Conservation (phyloP, 768 basidiomycete genomes). For the Psilocybe cubensis region DNA sequence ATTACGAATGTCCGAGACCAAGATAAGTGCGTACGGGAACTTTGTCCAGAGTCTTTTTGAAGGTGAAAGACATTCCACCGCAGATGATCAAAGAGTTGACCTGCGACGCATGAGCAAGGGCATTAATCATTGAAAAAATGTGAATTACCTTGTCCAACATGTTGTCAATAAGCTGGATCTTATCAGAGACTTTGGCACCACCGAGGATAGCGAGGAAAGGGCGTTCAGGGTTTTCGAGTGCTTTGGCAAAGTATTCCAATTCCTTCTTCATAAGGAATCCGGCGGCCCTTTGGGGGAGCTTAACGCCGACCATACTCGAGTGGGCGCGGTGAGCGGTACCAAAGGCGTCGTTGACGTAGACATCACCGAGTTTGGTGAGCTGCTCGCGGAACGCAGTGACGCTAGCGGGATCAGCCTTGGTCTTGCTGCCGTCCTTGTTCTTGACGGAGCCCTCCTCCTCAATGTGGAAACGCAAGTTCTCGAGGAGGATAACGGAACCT, state of each 20-base stretch:
- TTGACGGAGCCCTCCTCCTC: conserved; percentile 96
- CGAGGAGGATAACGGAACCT: conserved; percentile 86
- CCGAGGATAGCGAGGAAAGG: conserved; percentile 99
- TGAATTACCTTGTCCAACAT: conserved; percentile 89
- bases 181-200: conserved; percentile 98
- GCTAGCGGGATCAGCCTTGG: conserved; percentile 84
- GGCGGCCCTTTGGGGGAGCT: conserved; percentile 89
- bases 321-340: conserved; percentile 98
- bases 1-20: conserved; percentile 2
- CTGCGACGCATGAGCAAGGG: conserved; percentile 37
- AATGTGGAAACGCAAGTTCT: conserved; percentile 98
- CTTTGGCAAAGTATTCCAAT: conserved; percentile 98
- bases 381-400: conserved; percentile 85
- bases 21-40: conserved; percentile 54
- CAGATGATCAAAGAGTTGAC: conserved; percentile 96
- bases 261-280: conserved; percentile 99
- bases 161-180: conserved; percentile 98
- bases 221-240: conserved; percentile 89
- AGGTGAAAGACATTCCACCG: conserved; percentile 99
- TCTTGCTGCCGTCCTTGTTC: conserved; percentile 93
- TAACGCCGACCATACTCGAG: conserved; percentile 97
- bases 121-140: not conserved
- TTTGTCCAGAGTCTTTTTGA: conserved; percentile 91
- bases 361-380: conserved; percentile 90
- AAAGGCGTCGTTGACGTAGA: conserved; percentile 99